Base-by-base conservation (phyloP, 768 basidiomycete genomes). In the Boletus pseudopeckii region DNA sequence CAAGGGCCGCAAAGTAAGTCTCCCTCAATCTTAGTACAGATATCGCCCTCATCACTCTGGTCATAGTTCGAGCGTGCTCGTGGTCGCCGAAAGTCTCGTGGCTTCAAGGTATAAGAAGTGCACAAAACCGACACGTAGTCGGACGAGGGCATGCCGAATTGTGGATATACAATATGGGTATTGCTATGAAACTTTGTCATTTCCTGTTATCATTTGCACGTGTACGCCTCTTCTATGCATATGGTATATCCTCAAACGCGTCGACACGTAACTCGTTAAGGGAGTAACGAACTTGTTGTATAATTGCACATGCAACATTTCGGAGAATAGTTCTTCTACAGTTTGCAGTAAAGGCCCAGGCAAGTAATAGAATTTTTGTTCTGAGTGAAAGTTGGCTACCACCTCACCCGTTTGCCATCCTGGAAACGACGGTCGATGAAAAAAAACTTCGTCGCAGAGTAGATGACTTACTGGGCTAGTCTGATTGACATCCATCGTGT, bases 1-100 rank as follows among this genome's bases (percentile, higher is more conserved):
- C 71, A 97, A 96, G 80, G 96, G 97, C 58, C 90, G 95, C 84
- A 98, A 97, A 77, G 86, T 87, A 65, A 39, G 74, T 67, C 30
- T 7, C 13, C 6, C 9, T 39, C 5, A 9, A 15, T 10, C 9
- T 5, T n/a, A 4, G 8, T 24, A 18, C 36, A 1, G 20, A 20
- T 33, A 11, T 15, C 20, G 24, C 13, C 48, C 45, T 49, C 50
- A 51, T 55, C 26, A 40, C 53, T 32, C n/a, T 26, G 17, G 50
- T 53, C 40, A 44, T 56, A 87, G 86, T 96, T 97, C 88, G 96
- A 99, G 80, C 87, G 86, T 71, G 96, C 78, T 73, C 95, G 96
- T 85, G 96, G 96, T 80, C 91, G 96, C 83, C 85, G 96, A 90
- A 91, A 92, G 84, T 94, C 92, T 52, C 88, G 89, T 75, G 92